Percentiles rank a stretch among this genome's conserved stretches.
Conservation (phyloP, 306 rosid genomes). For the Casuarina equisetifolia region DNA sequence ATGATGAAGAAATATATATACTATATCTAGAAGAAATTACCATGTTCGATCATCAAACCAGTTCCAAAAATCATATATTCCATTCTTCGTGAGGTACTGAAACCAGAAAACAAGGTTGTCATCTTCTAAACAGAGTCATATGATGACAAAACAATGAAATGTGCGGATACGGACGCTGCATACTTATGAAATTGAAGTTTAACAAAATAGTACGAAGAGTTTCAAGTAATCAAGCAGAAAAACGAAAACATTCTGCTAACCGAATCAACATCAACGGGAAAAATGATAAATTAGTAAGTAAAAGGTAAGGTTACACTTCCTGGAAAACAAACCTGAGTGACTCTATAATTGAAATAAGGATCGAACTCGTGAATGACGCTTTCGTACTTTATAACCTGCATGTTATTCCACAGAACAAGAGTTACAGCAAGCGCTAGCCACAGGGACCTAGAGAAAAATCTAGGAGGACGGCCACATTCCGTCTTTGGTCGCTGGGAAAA, state of each 20-base stretch:
- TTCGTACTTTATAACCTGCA: constrained; percentile 97
- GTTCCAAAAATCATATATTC: constrained; percentile 97
- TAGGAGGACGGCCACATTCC: background rate
- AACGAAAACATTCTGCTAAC: background rate
- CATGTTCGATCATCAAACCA: constrained; percentile 99
- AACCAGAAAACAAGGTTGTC: constrained; percentile 44
- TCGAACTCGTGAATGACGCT: constrained; percentile 98
- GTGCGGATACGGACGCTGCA: background rate
- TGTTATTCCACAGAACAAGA: constrained; percentile 25
- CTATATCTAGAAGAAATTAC: constrained; percentile 40
- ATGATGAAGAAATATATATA: background rate
- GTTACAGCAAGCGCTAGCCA: constrained; percentile 1
- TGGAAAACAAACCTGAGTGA: constrained; percentile 83
- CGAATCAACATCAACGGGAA: background rate
- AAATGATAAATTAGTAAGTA: constrained; percentile 2
- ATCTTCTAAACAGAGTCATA: constrained; percentile 22
- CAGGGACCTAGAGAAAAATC: background rate
- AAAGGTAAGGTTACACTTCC: constrained; percentile 17
- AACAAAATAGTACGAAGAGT: constrained; percentile 1
- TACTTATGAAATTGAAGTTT: background rate
- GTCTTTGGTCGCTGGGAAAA: constrained; percentile 6
- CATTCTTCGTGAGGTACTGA: constrained; percentile 93
- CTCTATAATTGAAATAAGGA: constrained; percentile 97
- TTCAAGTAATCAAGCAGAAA: constrained; percentile 22
- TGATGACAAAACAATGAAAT: constrained; percentile 16